phyloP scores from a whole-genome alignment of 2,329 filamentous ascomycete species.

The Claviceps sp. region DNA sequence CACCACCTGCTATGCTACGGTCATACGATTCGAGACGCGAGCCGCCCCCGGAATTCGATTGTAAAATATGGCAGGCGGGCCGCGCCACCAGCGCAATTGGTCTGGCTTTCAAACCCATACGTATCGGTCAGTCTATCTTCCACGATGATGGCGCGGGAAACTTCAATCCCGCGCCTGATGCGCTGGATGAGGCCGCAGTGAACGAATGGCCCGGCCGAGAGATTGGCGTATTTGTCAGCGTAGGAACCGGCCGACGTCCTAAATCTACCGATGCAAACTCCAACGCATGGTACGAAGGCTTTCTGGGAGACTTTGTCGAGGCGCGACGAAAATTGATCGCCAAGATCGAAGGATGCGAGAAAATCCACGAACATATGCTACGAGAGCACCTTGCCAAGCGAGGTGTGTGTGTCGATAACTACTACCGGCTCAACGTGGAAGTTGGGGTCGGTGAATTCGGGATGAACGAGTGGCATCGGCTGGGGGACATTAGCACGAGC shows the following conservation, averaged over 20 bases:
- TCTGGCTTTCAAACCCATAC: slow-evolving; percentile 89
- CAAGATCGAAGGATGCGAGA: slow-evolving; percentile 93
- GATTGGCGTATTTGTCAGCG: slow-evolving; percentile 79
- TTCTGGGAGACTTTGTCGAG: slow-evolving; percentile 85
- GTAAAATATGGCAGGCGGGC: slow-evolving; percentile 93
- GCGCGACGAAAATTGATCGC: slow-evolving; percentile 69
- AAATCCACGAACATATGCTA: slow-evolving; percentile 76
- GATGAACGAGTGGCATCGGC: slow-evolving; percentile 94
- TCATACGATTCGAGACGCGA: slow-evolving; percentile 95
- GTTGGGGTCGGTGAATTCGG: slow-evolving; percentile 92
- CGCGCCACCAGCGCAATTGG: slow-evolving; percentile 86
- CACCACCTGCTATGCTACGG: slow-evolving; percentile 60
- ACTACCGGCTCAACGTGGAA: slow-evolving; percentile 94
- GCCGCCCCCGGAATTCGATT: slow-evolving; percentile 79
- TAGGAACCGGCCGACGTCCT: slow-evolving; percentile 82
- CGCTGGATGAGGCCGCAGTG: slow-evolving; percentile 77
- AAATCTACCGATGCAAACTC: slow-evolving; percentile 51
- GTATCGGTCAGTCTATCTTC: slow-evolving; percentile 85
- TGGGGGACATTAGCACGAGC: slow-evolving; percentile 90
- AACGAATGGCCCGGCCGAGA: slow-evolving; percentile 95
- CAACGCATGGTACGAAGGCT: slow-evolving; percentile 85
- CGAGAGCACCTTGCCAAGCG: slow-evolving; percentile 64
- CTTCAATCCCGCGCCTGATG: slow-evolving; percentile 78
- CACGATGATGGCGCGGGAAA: slow-evolving; percentile 84
- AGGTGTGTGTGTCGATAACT: slow-evolving; percentile 75